Evolutionary conservation across 495 filamentous ascomycete species (phyloP).

Genomic region (Lophiostoma macrostomum): DNA sequence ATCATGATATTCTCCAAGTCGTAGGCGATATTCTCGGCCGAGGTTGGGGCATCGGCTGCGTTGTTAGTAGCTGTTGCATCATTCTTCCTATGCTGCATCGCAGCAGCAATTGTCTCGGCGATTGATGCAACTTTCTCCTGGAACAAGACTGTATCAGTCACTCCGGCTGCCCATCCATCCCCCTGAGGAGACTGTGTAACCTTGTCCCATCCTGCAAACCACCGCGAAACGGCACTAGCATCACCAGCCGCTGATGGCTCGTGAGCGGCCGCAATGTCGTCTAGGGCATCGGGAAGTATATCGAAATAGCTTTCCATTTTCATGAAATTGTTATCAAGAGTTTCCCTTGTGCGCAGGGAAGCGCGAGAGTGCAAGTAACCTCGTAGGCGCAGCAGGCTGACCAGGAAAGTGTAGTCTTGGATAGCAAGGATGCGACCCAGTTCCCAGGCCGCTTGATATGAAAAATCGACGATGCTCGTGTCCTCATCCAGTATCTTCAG

Average conservation of each 20-base stretch:
- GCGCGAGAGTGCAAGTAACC: not conserved
- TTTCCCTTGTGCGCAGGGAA: not conserved
- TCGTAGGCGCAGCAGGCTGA: slow-evolving; percentile 1
- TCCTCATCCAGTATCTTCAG: slow-evolving; percentile 47
- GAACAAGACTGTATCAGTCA: too few species aligned
- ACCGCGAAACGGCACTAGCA: too few species aligned
- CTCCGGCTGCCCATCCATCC: too few species aligned
- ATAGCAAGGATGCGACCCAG: slow-evolving; percentile 45
- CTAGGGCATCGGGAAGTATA: too few species aligned
- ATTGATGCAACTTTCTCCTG: too few species aligned
- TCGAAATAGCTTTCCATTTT: not conserved
- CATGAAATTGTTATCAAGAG: not conserved
- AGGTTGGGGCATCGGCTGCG: not conserved
- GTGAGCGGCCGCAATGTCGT: too few species aligned
- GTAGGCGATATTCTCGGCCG: too few species aligned
- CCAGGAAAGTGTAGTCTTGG: slow-evolving; percentile 33
- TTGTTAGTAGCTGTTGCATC: slow-evolving; percentile 5
- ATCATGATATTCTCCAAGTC: slow-evolving; percentile 13
- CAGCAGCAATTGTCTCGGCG: not conserved
- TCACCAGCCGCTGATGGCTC: too few species aligned
- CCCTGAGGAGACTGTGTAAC: too few species aligned
- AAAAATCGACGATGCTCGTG: slow-evolving; percentile 49
- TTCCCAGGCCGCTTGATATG: slow-evolving; percentile 49
- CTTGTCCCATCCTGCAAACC: too few species aligned
- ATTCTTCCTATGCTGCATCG: not conserved